A percentile compares a stretch with the other conserved stretches of the same genome.
Conservation (phyloP, 202 grass and related monocot genomes). For the Schoenoplectus tabernaemontani region DNA sequence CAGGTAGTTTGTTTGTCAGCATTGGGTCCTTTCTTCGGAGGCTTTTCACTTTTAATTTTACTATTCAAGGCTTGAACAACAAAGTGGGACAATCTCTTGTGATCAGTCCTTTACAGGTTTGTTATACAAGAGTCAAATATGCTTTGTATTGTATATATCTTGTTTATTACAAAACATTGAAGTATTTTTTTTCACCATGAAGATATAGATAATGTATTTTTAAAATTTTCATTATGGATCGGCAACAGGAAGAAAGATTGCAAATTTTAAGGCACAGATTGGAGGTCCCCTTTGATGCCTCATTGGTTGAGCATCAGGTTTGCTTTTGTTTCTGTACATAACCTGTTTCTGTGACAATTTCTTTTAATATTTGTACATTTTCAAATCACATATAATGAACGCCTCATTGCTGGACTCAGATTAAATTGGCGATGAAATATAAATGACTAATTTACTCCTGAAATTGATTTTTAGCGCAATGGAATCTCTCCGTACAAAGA, state of each 20-base stretch:
- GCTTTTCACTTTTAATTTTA: constrained; percentile 34
- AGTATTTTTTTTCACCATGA: neutral
- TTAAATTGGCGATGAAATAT: neutral
- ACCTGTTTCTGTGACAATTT: neutral
- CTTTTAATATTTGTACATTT: neutral
- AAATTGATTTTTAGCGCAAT: neutral
- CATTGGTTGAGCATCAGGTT: constrained; percentile 60
- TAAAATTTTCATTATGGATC: neutral
- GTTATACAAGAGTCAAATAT: neutral
- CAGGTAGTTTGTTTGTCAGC: constrained; percentile 31
- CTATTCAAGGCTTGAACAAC: constrained; percentile 20
- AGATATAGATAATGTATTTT: constrained; percentile 7
- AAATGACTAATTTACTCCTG: neutral
- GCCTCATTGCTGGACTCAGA: neutral
- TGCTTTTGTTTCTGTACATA: neutral
- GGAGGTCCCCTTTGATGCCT: constrained; percentile 55
- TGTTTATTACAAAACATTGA: neutral
- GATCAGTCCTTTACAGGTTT: constrained; percentile 63
- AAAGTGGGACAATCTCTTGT: constrained; percentile 24
- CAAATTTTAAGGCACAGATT: constrained; percentile 54
- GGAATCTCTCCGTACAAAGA: neutral
- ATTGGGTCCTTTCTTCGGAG: constrained; percentile 46
- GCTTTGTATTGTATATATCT: constrained; percentile 22
- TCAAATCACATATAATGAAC: neutral
- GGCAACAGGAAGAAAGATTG: constrained; percentile 57